Evolutionary conservation across 129 eudicot genomes (phyloP).

Genomic region (Flaveria sonorensis): DNA sequence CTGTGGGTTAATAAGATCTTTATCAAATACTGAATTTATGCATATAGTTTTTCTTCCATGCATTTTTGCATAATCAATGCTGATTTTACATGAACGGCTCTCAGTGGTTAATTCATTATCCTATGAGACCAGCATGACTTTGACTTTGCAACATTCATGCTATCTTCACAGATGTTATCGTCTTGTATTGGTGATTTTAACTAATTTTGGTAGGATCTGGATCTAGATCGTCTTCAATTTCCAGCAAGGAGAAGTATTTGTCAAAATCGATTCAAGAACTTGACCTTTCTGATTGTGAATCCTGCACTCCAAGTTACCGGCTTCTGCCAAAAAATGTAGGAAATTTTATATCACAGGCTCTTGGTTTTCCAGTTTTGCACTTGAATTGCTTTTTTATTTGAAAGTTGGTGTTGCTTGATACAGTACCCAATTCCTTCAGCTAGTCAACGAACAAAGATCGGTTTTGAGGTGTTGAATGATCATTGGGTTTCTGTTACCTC

Average conservation of each 20-base stretch:
- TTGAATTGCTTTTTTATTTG: conserved; percentile 19
- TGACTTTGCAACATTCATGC: conserved; percentile 8
- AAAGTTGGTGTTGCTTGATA: conserved; percentile 26
- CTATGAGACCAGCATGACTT: conserved; percentile 18
- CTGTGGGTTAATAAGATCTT: conserved; percentile 13
- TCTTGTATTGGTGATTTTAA: conserved; percentile 24
- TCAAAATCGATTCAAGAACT: conserved; percentile 94
- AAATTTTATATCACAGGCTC: conserved; percentile 18
- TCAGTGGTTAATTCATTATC: conserved; percentile 12
- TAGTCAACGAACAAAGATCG: conserved; percentile 77
- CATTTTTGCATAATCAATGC: background rate
- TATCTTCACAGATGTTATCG: conserved; percentile 19
- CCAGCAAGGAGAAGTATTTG: conserved; percentile 64
- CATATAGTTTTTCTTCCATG: conserved; percentile 44
- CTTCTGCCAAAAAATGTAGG: conserved; percentile 94
- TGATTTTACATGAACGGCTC: conserved; percentile 20
- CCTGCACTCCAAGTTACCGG: conserved; percentile 98
- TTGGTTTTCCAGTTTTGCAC: conserved; percentile 19
- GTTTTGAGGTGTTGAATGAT: conserved; percentile 85
- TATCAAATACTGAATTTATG: conserved; percentile 20
- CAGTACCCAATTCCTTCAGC: conserved; percentile 93
- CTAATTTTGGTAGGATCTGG: conserved; percentile 29
- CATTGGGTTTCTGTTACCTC: conserved; percentile 99
- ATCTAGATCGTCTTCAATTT: conserved; percentile 19
- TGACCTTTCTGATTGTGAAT: conserved; percentile 90